Conservation (phyloP, 2,329 filamentous ascomycete species). For the Pseudonectria foliicola region DNA sequence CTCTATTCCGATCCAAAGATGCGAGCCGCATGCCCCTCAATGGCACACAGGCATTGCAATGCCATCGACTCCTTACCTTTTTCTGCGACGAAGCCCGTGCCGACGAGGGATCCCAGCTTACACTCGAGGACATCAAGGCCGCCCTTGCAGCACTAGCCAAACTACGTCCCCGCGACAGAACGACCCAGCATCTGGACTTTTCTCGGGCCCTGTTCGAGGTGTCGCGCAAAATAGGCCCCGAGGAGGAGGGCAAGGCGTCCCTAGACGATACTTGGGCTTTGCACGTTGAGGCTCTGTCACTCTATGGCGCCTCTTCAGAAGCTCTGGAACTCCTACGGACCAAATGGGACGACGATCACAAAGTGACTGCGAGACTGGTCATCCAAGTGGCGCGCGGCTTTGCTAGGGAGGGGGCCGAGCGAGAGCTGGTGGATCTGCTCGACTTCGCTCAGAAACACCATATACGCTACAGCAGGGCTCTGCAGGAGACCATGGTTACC, state of each 20-base stretch:
- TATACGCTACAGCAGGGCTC: slow-evolving; percentile 34
- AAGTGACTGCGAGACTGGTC: slow-evolving; percentile 17
- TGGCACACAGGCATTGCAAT: slow-evolving; percentile 55
- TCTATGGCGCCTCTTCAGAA: slow-evolving; percentile 48
- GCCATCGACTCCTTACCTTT: slow-evolving; percentile 52
- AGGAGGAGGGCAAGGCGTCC: slow-evolving; percentile 10
- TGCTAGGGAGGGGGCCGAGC: slow-evolving; percentile 49
- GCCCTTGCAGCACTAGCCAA: slow-evolving; percentile 38
- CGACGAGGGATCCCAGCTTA: slow-evolving; percentile 23
- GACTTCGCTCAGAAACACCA: slow-evolving; percentile 43
- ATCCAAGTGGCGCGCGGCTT: slow-evolving; percentile 45
- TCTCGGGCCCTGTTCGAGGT: slow-evolving; percentile 36
- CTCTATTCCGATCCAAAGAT: slow-evolving; percentile 54
- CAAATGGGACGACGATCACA: slow-evolving; percentile 21
- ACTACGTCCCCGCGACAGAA: slow-evolving; percentile 35
- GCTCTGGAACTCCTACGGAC: slow-evolving; percentile 38
- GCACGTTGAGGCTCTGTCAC: slow-evolving; percentile 37
- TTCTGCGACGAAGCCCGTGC: slow-evolving; percentile 30
- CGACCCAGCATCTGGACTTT: slow-evolving; percentile 40
- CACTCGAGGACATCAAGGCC: slow-evolving; percentile 25
- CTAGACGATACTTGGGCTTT: slow-evolving; percentile 22
- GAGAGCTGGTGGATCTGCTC: slow-evolving; percentile 50
- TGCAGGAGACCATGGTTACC: slow-evolving; percentile 49
- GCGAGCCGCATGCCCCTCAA: slow-evolving; percentile 46
- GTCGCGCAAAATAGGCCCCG: slow-evolving; percentile 13